Conservation (phyloP, 1,139 yeast genomes). For the Saccharomycopsis hybrid region DNA sequence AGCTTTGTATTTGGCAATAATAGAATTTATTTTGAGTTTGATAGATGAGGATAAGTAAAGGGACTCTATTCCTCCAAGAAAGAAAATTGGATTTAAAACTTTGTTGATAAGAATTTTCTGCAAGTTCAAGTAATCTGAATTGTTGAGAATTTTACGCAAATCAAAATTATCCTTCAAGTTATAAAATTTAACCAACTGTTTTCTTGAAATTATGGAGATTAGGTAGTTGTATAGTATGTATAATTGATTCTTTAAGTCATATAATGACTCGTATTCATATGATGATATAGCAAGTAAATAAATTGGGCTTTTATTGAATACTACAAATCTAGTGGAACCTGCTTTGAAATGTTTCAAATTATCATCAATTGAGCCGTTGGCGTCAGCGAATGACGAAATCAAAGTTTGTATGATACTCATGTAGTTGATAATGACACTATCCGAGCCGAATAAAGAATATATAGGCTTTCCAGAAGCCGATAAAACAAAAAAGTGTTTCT, state of each 20-base stretch:
- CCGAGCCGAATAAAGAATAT: conserved; percentile 73
- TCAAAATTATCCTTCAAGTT: conserved; percentile 75
- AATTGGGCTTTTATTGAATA: conserved; percentile 62
- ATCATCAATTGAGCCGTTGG: conserved; percentile 23
- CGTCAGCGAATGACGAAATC: conserved; percentile 31
- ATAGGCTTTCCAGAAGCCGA: conserved; percentile 93
- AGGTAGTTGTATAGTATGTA: conserved; percentile 72
- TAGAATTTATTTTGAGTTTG: conserved; percentile 40
- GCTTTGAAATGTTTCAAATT: conserved; percentile 36
- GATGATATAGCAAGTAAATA: conserved; percentile 68
- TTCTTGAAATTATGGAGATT: conserved; percentile 72
- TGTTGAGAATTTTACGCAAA: conserved; percentile 59
- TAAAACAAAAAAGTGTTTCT: conserved; percentile 74
- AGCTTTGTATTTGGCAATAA: conserved; percentile 37
- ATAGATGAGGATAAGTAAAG: conserved; percentile 41
- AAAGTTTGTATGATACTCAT: conserved; percentile 52
- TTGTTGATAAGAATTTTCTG: conserved; percentile 41
- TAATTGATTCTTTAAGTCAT: conserved; percentile 58
- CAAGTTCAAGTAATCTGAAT: conserved; percentile 57
- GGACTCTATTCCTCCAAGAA: conserved; percentile 58
- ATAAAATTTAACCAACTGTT: conserved; percentile 65
- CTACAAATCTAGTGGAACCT: conserved; percentile 45
- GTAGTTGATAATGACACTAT: conserved; percentile 63
- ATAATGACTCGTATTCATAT: conserved; percentile 41
- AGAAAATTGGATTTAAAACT: conserved; percentile 46